These are phyloP conservation scores for Artemisia tridentata DNA, from an alignment of 129 eudicot species.

Conservation along the genomic window DNA sequence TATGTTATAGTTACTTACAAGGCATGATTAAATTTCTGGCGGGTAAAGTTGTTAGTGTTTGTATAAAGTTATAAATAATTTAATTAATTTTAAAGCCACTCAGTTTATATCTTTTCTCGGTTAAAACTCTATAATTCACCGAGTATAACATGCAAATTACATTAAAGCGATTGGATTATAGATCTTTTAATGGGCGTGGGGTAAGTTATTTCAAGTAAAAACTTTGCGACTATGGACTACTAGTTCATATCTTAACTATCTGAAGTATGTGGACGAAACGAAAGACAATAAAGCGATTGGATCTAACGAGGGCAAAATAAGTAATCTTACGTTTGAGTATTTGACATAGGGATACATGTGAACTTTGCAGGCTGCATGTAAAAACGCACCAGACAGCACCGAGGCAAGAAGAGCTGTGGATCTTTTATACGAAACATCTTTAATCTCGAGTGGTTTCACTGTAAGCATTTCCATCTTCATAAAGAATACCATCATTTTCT, in stretches of 20 bases:
- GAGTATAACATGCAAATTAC: too few relatives aligned
- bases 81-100: too few relatives aligned
- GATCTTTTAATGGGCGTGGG: too few relatives aligned
- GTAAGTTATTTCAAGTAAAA: too few relatives aligned
- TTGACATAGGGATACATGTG: not conserved
- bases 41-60: too few relatives aligned
- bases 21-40: not conserved
- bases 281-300: not conserved
- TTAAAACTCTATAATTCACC: too few relatives aligned
- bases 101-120: too few relatives aligned
- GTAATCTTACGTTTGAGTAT: not conserved
- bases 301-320: not conserved
- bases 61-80: too few relatives aligned
- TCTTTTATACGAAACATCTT: conserved; percentile 84
- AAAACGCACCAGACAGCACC: conserved; percentile 71
- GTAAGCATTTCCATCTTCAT: conserved; percentile 39
- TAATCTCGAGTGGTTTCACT: conserved; percentile 93
- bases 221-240: not conserved
- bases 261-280: too few relatives aligned
- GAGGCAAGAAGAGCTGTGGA: conserved; percentile 89
- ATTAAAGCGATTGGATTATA: too few relatives aligned
- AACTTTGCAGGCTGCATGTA: conserved; percentile 83
- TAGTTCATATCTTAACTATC: not conserved
- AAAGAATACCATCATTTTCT: not conserved
- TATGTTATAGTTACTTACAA: too few relatives aligned